phyloP scores from a whole-genome alignment of 164 flowering plant genomes.

The Vitis riparia region DNA sequence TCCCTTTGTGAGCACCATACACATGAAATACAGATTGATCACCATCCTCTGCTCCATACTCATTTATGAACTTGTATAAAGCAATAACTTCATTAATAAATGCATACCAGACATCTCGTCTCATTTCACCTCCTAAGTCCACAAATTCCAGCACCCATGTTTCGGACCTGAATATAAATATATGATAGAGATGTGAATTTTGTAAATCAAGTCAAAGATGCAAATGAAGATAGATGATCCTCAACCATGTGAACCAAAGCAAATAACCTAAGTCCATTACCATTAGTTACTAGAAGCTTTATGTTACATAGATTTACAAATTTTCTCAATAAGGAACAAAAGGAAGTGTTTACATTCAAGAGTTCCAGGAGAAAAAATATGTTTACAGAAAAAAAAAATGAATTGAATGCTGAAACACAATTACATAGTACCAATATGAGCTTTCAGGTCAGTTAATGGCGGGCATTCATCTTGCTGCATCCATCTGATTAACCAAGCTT shows the following conservation, averaged over 20 bases:
- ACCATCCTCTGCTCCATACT: conserved; percentile 77
- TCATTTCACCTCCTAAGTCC: conserved; percentile 90
- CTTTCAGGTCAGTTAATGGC: too few species aligned
- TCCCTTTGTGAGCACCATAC: conserved; percentile 81
- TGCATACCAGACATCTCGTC: conserved; percentile 96
- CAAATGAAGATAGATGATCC: background rate
- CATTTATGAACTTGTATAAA: conserved; percentile 64
- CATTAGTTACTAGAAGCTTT: background rate
- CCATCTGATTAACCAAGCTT: too few species aligned
- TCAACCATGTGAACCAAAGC: background rate
- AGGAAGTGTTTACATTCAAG: too few species aligned
- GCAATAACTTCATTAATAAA: conserved; percentile 76
- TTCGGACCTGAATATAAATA: conserved; percentile 49
- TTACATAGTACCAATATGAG: too few species aligned
- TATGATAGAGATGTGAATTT: background rate
- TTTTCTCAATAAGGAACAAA: too few species aligned
- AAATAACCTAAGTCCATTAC: background rate
- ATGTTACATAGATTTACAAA: too few species aligned
- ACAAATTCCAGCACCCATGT: conserved; percentile 88
- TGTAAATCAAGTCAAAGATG: background rate
- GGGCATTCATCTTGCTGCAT: too few species aligned
- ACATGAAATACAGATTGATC: conserved; percentile 58
- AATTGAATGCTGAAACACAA: too few species aligned
- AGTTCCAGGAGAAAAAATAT: too few species aligned
- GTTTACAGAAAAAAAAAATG: too few species aligned